Evolutionary conservation across 495 filamentous ascomycete species (phyloP).

Genomic region (Penicillium cinerascens): DNA sequence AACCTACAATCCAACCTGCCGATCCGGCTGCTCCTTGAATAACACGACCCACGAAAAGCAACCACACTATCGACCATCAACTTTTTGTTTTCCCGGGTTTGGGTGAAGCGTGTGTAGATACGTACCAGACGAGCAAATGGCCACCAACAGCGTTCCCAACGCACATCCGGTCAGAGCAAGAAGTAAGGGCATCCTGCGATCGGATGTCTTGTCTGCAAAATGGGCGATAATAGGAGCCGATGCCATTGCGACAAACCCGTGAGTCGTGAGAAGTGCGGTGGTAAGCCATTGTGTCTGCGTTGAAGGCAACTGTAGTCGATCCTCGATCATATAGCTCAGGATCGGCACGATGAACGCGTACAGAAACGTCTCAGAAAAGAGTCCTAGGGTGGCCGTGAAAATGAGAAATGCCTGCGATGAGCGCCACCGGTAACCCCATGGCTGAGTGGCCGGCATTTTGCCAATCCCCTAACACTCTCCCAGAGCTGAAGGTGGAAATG

Average conservation of each 20-base stretch:
- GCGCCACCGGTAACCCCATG: no score
- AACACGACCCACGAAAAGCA: conserved; percentile 16
- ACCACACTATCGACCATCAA: no score
- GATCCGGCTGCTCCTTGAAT: conserved; percentile 21
- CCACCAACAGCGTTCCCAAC: background rate
- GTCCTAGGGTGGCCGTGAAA: no score
- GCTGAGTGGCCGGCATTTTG: no score
- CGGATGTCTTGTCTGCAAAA: conserved; percentile 8
- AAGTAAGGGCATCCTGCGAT: background rate
- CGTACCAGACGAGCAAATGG: no score
- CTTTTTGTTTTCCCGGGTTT: no score
- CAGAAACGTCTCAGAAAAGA: conserved; percentile 1
- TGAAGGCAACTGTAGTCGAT: conserved; percentile 15
- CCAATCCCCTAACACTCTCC: no score
- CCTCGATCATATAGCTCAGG: conserved; percentile 22
- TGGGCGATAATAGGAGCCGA: conserved; percentile 10
- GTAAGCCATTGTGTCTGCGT: conserved; percentile 18
- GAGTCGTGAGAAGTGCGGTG: conserved; percentile 16
- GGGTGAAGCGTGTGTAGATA: no score
- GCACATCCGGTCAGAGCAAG: background rate
- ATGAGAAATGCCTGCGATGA: no score
- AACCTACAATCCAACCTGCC: conserved; percentile 25
- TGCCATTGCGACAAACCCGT: conserved; percentile 11
- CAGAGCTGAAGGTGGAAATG: no score
- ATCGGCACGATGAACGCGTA: conserved; percentile 24